Percentiles rank a stretch among this genome's conserved stretches.
phyloP scores from a whole-genome alignment of 352 stramenopile species.

The Peronospora farinosa region DNA sequence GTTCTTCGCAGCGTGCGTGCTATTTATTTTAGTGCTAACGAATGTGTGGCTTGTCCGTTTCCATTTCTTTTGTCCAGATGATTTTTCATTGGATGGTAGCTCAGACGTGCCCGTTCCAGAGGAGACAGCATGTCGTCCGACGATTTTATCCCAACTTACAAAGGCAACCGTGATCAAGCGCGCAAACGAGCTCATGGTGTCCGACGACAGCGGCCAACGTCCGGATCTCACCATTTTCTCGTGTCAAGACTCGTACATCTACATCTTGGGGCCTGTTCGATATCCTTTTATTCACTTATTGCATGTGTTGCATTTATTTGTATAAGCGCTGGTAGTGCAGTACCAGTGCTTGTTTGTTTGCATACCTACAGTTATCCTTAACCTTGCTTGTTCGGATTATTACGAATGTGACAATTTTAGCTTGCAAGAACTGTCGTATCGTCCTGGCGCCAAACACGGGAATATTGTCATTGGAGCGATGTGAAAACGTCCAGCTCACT shows the following conservation, averaged over 20 bases:
- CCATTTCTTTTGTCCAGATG: slow-evolving; percentile 22
- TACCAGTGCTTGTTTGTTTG: background rate
- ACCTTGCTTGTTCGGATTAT: slow-evolving; percentile 30
- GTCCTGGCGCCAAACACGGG: slow-evolving; percentile 91
- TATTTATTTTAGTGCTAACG: slow-evolving; percentile 3
- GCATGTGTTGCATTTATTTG: slow-evolving; percentile 5
- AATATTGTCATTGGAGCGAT: slow-evolving; percentile 90
- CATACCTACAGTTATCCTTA: slow-evolving; percentile 34
- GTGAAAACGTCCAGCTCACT: slow-evolving; percentile 89
- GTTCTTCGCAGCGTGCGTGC: background rate
- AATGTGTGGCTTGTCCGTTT: slow-evolving; percentile 1
- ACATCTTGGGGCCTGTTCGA: slow-evolving; percentile 91
- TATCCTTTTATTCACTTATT: slow-evolving; percentile 45
- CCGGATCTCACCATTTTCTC: slow-evolving; percentile 84
- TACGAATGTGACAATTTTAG: slow-evolving; percentile 89
- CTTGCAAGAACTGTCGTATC: slow-evolving; percentile 93
- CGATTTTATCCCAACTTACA: slow-evolving; percentile 49
- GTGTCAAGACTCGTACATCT: slow-evolving; percentile 92
- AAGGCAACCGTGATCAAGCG: slow-evolving; percentile 82
- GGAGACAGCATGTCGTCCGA: slow-evolving; percentile 31
- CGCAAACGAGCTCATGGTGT: slow-evolving; percentile 47
- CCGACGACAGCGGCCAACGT: slow-evolving; percentile 27
- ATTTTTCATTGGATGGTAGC: slow-evolving; percentile 37
- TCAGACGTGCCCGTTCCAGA: slow-evolving; percentile 10
- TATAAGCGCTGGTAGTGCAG: background rate